phyloP scores from a whole-genome alignment of 257 asterid genomes.

The Mentha longifolia region DNA sequence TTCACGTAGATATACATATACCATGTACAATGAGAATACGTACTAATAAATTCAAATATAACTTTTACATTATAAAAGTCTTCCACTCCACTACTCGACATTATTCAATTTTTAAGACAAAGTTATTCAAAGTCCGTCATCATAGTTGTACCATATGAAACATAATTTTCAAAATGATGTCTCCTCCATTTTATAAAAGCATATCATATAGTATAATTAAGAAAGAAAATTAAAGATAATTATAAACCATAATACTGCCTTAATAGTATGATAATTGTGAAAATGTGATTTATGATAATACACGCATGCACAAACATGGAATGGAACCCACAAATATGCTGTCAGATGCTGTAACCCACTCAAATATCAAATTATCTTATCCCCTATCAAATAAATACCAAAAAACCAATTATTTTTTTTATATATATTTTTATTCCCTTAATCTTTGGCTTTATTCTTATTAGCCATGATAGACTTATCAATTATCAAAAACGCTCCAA shows the following conservation, averaged over 20 bases:
- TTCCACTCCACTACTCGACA: conserved; percentile 27
- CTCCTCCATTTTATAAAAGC: not conserved
- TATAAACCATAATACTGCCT: not conserved
- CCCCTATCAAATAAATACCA: conserved; percentile 11
- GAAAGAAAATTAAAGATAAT: too few species aligned
- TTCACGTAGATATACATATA: too few species aligned
- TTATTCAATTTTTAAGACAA: not conserved
- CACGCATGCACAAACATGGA: conserved; percentile 29
- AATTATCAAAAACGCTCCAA: too few species aligned
- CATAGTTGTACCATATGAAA: conserved; percentile 19
- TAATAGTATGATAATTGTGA: conserved; percentile 13
- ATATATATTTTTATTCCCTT: not conserved
- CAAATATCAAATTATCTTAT: conserved; percentile 19
- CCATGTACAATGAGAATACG: too few species aligned
- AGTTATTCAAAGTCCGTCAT: not conserved
- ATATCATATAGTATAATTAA: not conserved
- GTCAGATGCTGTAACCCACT: conserved; percentile 36
- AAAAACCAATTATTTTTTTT: not conserved
- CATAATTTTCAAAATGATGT: conserved; percentile 19
- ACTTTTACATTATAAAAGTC: not conserved
- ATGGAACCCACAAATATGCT: conserved; percentile 31
- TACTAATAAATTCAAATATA: too few species aligned
- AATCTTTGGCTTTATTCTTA: conserved; percentile 1
- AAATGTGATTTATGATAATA: conserved; percentile 17
- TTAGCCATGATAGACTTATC: not conserved